phyloP scores from a whole-genome alignment of 495 filamentous ascomycete species.

The Lasiosphaeris hirsuta region DNA sequence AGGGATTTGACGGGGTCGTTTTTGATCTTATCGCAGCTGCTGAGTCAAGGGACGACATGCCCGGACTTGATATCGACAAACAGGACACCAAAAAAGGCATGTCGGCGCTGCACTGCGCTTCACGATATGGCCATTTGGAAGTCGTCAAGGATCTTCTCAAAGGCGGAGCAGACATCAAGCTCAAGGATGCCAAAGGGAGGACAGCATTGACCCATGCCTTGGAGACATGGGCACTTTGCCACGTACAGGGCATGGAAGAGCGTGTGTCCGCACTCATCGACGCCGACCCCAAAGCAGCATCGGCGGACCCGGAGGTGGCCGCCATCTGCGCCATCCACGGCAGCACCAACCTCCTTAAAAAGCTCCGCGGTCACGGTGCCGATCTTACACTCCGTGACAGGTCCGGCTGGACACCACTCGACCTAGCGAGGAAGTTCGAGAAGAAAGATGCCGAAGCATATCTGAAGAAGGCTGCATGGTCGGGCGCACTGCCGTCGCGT shows the following conservation, averaged over 20 bases:
- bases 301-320: no score
- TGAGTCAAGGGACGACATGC: no score
- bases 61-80: no score
- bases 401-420: constrained; percentile 27
- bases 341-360: constrained; percentile 12
- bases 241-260: constrained; percentile 8
- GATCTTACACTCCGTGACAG: constrained; percentile 20
- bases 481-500: constrained; percentile 11
- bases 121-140: no score
- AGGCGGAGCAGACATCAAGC: constrained; percentile 3
- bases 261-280: no score
- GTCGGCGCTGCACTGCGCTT: no score
- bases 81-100: no score
- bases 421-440: constrained; percentile 15
- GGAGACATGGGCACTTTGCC: constrained; percentile 20
- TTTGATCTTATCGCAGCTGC: no score
- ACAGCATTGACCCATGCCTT: constrained; percentile 20
- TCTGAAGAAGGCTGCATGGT: constrained; percentile 22
- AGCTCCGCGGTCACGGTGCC: constrained; percentile 12
- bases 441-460: constrained; percentile 12
- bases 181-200: constrained; percentile 4
- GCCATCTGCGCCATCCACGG: constrained; percentile 23
- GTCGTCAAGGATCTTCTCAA: constrained; percentile 15
- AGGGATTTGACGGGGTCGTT: no score
- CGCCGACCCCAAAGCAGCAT: no score